Base-by-base conservation (phyloP, 805 yeast genomes). In the Lipomyces starkeyi region DNA sequence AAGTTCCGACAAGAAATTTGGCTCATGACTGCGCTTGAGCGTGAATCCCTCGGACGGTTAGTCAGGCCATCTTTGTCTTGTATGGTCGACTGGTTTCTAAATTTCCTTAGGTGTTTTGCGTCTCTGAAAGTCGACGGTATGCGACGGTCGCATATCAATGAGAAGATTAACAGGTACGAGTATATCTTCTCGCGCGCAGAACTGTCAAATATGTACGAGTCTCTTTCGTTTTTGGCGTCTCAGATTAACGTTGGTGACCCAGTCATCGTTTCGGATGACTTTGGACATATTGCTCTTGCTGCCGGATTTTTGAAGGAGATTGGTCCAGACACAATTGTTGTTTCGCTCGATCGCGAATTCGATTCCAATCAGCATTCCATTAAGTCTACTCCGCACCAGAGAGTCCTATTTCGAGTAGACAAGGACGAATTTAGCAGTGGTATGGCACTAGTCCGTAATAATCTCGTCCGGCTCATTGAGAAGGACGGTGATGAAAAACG, bases 341-440 rank as follows among this genome's bases (percentile, higher is more conserved):
- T 93, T 2, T 78, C 85, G 0, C 84, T 89, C 0, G 81, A 83
- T 64, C 83, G 91, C 71, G 81, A 86, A 73, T 80, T 91, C 61
- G 64, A 68, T 27, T 27, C 60, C 3, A 53, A 58, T 25, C 32
- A 25, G 40, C 54, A 17, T 25, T 5, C 53, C 17, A n/a, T 22
- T 53, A 47, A 32, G n/a, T 11, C 20, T 54, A 35, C 13, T 27
- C 14, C 32, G 27, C 14, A 27, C n/a, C 34, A 47, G 62, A 52
- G 73, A 77, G 1, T 62, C 17, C 52, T 70, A 0, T 92, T 85
- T 71, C 81, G 98, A 64, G 82, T 93, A 32, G 98, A 94, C 76
- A 88, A 86, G 74, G 96, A 93, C 78, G 93, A 88, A 59, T 84
- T 88, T 79, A 88, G 86, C 64, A 87, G 86, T 72, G 93, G 93